Conservation (phyloP, 331 rosid species). For the Phaseolus coccineus region DNA sequence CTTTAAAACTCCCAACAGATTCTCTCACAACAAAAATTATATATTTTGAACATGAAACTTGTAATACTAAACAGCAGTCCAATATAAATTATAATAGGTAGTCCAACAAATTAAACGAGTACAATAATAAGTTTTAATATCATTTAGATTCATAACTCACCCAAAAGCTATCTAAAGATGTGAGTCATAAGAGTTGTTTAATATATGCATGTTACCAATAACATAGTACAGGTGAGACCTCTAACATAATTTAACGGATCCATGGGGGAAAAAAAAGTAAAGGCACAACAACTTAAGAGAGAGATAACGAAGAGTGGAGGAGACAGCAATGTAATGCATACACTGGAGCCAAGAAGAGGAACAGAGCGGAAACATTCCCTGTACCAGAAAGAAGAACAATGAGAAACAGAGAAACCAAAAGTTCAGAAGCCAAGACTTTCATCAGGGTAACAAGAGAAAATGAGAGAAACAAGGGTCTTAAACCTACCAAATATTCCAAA, state of each 20-base stretch:
- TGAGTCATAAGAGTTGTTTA: neutral
- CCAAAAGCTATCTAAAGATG: neutral
- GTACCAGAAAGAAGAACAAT: slow-evolving; percentile 27
- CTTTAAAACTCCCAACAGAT: neutral
- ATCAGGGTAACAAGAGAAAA: neutral
- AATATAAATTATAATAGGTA: neutral
- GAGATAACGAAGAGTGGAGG: neutral
- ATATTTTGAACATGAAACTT: neutral
- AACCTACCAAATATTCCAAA: slow-evolving; percentile 85
- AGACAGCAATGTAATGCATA: slow-evolving; percentile 43
- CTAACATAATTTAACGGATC: neutral
- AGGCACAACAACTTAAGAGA: neutral
- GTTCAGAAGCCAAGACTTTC: neutral
- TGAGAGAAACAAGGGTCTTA: neutral
- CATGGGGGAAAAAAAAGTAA: neutral
- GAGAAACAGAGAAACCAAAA: slow-evolving; percentile 24
- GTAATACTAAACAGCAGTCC: no score
- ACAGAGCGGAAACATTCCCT: slow-evolving; percentile 92
- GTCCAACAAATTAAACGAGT: neutral
- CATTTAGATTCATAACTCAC: neutral
- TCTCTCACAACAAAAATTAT: neutral
- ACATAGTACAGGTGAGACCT: neutral
- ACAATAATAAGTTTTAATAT: neutral
- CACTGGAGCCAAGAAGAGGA: slow-evolving; percentile 95
- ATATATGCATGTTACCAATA: neutral